Evolutionary conservation across 306 rosid species (phyloP), one percentile per base, ranked within the genome.

Genomic region (Vachellia collinsii): DNA sequence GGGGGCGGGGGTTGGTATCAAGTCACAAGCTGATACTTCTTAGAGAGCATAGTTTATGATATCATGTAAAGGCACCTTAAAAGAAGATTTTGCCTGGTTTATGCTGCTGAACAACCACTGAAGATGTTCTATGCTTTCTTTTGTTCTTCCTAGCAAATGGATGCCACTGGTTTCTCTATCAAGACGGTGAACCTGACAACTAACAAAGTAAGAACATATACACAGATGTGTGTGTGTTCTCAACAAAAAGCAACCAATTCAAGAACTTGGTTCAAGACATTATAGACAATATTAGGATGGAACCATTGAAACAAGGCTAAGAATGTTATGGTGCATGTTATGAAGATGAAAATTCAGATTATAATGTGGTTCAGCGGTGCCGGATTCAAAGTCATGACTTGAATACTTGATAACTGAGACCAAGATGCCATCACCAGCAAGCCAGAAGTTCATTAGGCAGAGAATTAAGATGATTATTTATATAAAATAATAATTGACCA

Each of bases 121-220:
- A 13, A 95, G 94, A 64, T 83, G 93, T 73, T 84, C 88, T 56
- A 88, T 82, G 80, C 96, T 93, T 73, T 91, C 96, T 70, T 89
- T 86, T 79, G 93, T 93, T 88, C 99, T 90, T 59, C 99, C 99
- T 83, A 95, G 74, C 82, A 93, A 62, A 80, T 87, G 81, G 62
- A 93, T 84, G 86, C 99, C 96, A 54, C 99, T 95, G 87, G 85
- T 93, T 85, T 95, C 99, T 80, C 88, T 86, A 83, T 95, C 98
- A 74, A 95, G 97, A 75, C 98, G 98, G 82, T 95, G 98, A 80
- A 95, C 96, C 99, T 95, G 67, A 80, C 76, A 79, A 81, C 3
- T 11, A 62, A 17, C 36, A 20, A 74, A 44, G 46, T 68, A 64
- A 72, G 62, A 61, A 46, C 12, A 14, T 20, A 42, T 41, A 39